These are phyloP conservation scores for Myxozyma neglecta DNA, from an alignment of 805 yeast genomes.

Conservation along the genomic window DNA sequence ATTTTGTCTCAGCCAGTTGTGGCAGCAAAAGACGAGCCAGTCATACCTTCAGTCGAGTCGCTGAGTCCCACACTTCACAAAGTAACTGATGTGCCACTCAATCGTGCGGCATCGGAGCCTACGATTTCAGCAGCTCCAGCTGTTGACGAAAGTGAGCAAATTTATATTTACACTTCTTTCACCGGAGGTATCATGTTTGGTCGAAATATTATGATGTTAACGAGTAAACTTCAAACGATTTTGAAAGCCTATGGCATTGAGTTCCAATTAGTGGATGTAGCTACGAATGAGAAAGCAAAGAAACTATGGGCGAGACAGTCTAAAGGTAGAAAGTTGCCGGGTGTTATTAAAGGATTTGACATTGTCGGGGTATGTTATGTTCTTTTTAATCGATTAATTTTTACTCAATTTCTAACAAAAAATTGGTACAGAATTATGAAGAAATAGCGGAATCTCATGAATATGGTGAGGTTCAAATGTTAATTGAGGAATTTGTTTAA, in stretches of 20 bases:
- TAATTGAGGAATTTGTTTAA: conserved; percentile 28
- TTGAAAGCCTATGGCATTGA: conserved; percentile 70
- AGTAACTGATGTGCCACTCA: neutral
- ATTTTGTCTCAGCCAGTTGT: no score
- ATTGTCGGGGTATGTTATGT: conserved; percentile 60
- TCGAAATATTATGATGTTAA: conserved; percentile 65
- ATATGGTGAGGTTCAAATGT: conserved; percentile 35
- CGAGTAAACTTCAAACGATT: conserved; percentile 73
- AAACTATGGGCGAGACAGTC: conserved; percentile 77
- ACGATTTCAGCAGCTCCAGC: neutral
- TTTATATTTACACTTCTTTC: conserved; percentile 77
- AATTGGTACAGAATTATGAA: conserved; percentile 52
- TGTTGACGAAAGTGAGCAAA: conserved; percentile 33
- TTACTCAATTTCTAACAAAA: neutral
- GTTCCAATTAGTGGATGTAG: conserved; percentile 72
- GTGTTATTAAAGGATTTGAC: conserved; percentile 77
- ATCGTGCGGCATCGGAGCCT: neutral
- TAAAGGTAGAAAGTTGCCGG: conserved; percentile 76
- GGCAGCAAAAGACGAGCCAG: no score
- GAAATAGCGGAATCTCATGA: conserved; percentile 87
- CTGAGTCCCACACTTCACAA: neutral
- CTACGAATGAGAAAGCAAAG: conserved; percentile 85
- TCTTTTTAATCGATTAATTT: neutral
- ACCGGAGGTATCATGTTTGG: conserved; percentile 72
- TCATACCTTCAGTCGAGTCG: no score